These are phyloP conservation scores for Diaporthe aspalathi DNA, from an alignment of 2,329 filamentous ascomycete species.

Conservation along the genomic window DNA sequence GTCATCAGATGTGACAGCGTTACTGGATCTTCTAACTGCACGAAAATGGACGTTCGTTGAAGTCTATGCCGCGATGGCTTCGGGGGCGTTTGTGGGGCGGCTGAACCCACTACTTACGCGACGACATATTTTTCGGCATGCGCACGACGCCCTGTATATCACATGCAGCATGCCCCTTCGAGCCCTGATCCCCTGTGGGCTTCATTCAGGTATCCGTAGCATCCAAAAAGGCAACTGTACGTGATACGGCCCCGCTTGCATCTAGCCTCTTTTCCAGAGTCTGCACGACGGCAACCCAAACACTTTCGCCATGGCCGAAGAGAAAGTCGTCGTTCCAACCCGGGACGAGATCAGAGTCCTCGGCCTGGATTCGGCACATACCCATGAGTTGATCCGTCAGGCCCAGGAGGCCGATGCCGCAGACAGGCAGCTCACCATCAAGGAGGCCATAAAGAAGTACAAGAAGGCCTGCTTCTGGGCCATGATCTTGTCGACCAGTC, in stretches of 20 bases:
- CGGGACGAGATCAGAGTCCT: constrained; percentile 28
- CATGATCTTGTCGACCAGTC: constrained; percentile 44
- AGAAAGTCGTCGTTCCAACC: constrained; percentile 32
- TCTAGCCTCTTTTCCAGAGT: neutral
- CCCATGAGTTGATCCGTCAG: constrained; percentile 38
- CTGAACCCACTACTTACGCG: neutral
- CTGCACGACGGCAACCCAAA: neutral
- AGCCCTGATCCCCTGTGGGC: too few relatives aligned
- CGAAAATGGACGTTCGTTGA: neutral
- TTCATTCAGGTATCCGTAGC: constrained; percentile 2
- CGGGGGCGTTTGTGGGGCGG: constrained; percentile 17
- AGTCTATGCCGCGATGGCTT: neutral
- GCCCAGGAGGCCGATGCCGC: constrained; percentile 39
- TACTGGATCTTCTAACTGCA: neutral
- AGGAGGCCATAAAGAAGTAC: constrained; percentile 44
- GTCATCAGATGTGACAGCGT: constrained; percentile 11
- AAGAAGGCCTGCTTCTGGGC: constrained; percentile 48
- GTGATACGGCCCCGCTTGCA: neutral
- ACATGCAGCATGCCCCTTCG: constrained; percentile 12
- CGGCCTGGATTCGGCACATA: constrained; percentile 36
- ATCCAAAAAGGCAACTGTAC: constrained; percentile 5
- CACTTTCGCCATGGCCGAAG: constrained; percentile 14
- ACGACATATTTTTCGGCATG: neutral
- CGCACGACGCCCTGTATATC: constrained; percentile 5
- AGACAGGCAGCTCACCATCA: constrained; percentile 44